Percentiles rank a stretch among this genome's conserved stretches.
These are phyloP conservation scores for Nitzschia inconspicua DNA, from an alignment of 108 stramenopile species.

Conservation along the genomic window DNA sequence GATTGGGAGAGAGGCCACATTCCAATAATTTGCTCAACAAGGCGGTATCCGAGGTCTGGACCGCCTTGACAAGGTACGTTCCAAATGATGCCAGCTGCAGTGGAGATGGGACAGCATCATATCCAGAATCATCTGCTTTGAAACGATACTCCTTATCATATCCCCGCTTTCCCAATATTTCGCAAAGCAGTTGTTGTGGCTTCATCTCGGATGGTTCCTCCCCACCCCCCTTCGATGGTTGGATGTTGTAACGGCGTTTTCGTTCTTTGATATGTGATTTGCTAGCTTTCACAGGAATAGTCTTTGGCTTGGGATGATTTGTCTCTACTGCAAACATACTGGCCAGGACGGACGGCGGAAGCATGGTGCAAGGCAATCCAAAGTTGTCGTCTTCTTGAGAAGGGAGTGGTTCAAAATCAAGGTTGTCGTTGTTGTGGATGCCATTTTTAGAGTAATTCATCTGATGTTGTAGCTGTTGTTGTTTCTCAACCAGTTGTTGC, in stretches of 20 bases:
- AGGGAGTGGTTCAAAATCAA: too few species aligned
- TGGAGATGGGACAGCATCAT: slow-evolving; percentile 68
- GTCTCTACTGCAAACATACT: not conserved
- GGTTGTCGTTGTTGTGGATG: too few species aligned
- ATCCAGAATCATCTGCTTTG: slow-evolving; percentile 37
- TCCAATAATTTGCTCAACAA: slow-evolving; percentile 44
- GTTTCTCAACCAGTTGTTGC: too few species aligned
- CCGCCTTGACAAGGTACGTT: slow-evolving; percentile 66
- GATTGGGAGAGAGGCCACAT: slow-evolving; percentile 73
- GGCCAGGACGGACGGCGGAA: slow-evolving; percentile 14
- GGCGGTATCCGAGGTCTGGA: slow-evolving; percentile 57
- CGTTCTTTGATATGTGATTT: too few species aligned
- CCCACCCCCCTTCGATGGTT: too few species aligned
- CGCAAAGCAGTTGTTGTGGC: too few species aligned
- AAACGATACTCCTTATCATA: slow-evolving; percentile 12
- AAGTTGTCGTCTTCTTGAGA: too few species aligned
- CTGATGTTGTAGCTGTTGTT: too few species aligned
- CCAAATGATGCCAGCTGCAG: slow-evolving; percentile 82
- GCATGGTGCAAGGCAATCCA: slow-evolving; percentile 17
- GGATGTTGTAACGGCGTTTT: too few species aligned
- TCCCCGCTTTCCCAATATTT: not conserved
- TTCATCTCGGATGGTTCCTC: too few species aligned
- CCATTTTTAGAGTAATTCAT: too few species aligned
- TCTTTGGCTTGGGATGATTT: not conserved
- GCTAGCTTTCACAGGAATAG: too few species aligned